A percentile compares a stretch with the other conserved stretches of the same genome.
phyloP scores from a whole-genome alignment of 2,329 filamentous ascomycete species.

The Cordyceps farinosa region DNA sequence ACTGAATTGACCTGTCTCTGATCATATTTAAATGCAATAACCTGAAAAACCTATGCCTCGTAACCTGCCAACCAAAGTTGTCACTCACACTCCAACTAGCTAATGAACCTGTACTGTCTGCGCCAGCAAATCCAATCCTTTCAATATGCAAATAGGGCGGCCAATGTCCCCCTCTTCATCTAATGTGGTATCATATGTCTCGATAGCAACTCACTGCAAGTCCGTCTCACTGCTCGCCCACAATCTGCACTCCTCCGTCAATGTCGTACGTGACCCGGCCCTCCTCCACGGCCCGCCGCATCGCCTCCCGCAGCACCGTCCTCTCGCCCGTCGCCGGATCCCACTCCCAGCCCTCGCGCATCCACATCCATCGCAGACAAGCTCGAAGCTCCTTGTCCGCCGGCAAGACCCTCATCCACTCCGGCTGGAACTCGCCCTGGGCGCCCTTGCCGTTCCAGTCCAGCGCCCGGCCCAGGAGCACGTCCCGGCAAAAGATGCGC shows the following conservation, averaged over 20 bases:
- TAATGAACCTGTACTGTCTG: too few relatives aligned
- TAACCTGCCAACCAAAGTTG: too few relatives aligned
- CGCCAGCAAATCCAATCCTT: background rate
- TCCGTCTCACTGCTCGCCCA: slow-evolving; percentile 23
- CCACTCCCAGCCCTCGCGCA: slow-evolving; percentile 81
- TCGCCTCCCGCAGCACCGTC: slow-evolving; percentile 47
- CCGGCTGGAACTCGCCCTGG: slow-evolving; percentile 63
- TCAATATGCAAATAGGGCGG: background rate
- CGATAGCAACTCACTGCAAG: background rate
- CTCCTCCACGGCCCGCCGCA: slow-evolving; percentile 55
- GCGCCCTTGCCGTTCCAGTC: slow-evolving; percentile 62
- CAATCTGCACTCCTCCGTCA: slow-evolving; percentile 44
- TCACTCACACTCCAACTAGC: too few relatives aligned
- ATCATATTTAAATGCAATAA: too few relatives aligned
- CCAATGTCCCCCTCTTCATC: background rate
- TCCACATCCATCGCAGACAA: slow-evolving; percentile 87
- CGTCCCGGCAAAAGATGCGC: slow-evolving; percentile 89
- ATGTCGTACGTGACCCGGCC: slow-evolving; percentile 55
- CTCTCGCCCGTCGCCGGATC: slow-evolving; percentile 66
- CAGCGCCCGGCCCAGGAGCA: slow-evolving; percentile 60
- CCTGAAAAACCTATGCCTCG: too few relatives aligned
- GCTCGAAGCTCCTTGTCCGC: slow-evolving; percentile 85
- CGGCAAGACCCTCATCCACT: slow-evolving; percentile 86
- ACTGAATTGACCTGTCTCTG: too few relatives aligned
- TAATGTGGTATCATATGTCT: background rate